Conservation (phyloP, 116 monocot genomes). For the Zostera marina region DNA sequence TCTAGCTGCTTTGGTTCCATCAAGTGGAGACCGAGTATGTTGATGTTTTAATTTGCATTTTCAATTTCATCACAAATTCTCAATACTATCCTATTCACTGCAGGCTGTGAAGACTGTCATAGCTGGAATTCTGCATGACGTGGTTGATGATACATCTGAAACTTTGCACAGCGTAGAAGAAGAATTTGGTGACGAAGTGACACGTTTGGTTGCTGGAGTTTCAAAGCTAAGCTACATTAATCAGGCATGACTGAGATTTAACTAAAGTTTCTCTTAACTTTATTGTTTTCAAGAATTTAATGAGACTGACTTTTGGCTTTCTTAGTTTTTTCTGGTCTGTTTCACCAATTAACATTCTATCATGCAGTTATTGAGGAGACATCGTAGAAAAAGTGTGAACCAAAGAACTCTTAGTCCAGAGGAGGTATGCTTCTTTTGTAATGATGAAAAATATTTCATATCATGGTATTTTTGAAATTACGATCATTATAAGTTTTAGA, state of each 20-base stretch:
- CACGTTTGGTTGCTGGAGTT: slow-evolving; percentile 78
- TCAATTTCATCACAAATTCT: neutral
- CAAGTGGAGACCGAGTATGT: slow-evolving; percentile 59
- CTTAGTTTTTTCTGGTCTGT: neutral
- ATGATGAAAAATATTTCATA: neutral
- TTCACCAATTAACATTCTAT: neutral
- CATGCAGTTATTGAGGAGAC: slow-evolving; percentile 66
- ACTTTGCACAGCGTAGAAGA: slow-evolving; percentile 52
- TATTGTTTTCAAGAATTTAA: neutral
- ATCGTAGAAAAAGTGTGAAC: slow-evolving; percentile 41
- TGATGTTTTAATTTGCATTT: neutral
- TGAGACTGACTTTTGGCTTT: neutral
- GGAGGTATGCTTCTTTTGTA: slow-evolving; percentile 30
- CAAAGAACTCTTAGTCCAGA: slow-evolving; percentile 44
- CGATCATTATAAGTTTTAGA: too few relatives aligned
- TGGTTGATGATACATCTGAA: slow-evolving; percentile 83
- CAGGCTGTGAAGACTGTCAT: slow-evolving; percentile 91
- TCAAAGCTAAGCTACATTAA: slow-evolving; percentile 93
- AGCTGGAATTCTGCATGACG: slow-evolving; percentile 98
- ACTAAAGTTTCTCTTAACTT: neutral
- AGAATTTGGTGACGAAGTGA: slow-evolving; percentile 84
- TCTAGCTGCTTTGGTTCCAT: slow-evolving; percentile 86
- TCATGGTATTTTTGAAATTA: neutral
- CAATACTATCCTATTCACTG: slow-evolving; percentile 1
- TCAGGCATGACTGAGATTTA: slow-evolving; percentile 30